Evolutionary conservation across 306 rosid genomes (phyloP), one percentile per base, ranked within the genome.

Genomic region (Glycyrrhiza uralensis): DNA sequence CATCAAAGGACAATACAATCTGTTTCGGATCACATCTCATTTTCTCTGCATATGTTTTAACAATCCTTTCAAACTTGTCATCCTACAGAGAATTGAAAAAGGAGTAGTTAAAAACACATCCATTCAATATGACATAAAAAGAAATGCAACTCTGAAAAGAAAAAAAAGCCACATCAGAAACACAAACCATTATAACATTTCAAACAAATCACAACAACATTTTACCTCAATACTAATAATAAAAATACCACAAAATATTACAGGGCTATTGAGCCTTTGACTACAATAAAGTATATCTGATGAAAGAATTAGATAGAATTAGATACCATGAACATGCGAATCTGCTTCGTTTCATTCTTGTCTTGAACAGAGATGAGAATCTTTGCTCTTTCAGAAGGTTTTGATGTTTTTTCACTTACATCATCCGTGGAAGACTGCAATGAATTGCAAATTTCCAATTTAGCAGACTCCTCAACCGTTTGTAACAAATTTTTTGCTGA

Each of bases 1-100:
- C 99, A 66, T 94, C 99, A 75, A 94, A 94, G 49, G 81, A 59
- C 69, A 94, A 82, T 15, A 85, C 90, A 47, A 94, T 77, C 52
- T 51, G 85, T 69, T 73, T 74, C 1, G 15, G 61, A 77, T 88
- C 96, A 29, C 88, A 81, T 78, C 81, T 88, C 68, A 61, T 72
- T 74, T 85, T 94, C 36, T 87, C 93, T 0, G 96, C 87, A 44
- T 94, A 89, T 73, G 81, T 46, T 77, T 87, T 89, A 81, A 86
- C 84, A 57, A 94, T 79, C 81, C 97, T 82, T 81, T 87, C 99
- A 68, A 94, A 87, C 68, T 81, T 89, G 80, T 94, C 97, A 59
- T 94, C 96, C 98, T 91, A 54, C 66, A 76, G 67, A 74, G 47
- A 79, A 79, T 49, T 7, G 4, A 63, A 78, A 77, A 9, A 17